These are phyloP conservation scores for Erigeron philadelphicus DNA, from an alignment of 140 eudicot genomes.

Conservation along the genomic window DNA sequence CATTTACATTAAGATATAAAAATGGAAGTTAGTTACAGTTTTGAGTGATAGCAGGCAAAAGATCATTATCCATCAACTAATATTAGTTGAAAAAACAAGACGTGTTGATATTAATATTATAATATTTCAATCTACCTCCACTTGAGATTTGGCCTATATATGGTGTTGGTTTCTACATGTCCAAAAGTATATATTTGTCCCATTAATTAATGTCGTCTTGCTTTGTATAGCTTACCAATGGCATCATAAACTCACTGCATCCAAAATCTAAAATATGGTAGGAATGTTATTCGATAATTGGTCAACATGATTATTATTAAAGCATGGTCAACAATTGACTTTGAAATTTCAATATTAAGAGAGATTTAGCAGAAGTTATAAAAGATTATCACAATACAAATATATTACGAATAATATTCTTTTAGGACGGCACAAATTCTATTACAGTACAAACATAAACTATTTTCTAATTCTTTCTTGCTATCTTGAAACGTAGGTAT, in stretches of 20 bases:
- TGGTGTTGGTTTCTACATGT: slow-evolving; percentile 7
- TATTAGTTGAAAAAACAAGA: slow-evolving; percentile 24
- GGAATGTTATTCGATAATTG: not conserved
- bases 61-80: slow-evolving; percentile 30
- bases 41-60: slow-evolving; percentile 27
- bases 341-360: not conserved
- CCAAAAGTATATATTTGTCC: slow-evolving; percentile 33
- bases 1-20: too few relatives aligned
- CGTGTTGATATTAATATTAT: slow-evolving; percentile 15
- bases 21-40: slow-evolving; percentile 10
- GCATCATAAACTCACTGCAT: slow-evolving; percentile 17
- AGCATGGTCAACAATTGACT: slow-evolving; percentile 12
- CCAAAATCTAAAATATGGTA: not conserved
- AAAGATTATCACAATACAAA: not conserved
- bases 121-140: slow-evolving; percentile 19
- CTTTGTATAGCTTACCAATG: slow-evolving; percentile 26
- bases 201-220: slow-evolving; percentile 27
- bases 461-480: not conserved
- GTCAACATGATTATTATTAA: slow-evolving; percentile 18
- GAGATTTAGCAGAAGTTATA: not conserved
- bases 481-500: not conserved
- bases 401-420: not conserved
- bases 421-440: slow-evolving; percentile 1
- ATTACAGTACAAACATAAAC: not conserved
- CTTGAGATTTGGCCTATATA: slow-evolving; percentile 9